Base-by-base conservation (phyloP, 2,329 filamentous ascomycete species). In the Penicillium sp. region DNA sequence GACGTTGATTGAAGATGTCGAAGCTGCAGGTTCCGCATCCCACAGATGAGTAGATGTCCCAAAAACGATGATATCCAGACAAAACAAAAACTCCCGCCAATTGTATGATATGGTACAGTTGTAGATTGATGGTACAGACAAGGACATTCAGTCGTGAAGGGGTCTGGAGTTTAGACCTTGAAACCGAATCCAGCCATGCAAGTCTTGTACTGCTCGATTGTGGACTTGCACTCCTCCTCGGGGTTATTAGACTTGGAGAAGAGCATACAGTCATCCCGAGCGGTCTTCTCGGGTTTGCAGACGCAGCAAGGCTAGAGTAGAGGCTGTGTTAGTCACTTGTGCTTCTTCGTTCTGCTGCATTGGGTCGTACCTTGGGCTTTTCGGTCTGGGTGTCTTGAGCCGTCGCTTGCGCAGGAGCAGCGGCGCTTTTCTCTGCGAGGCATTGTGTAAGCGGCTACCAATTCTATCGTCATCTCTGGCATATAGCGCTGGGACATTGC, bases 221-320 rank as follows among this genome's bases (percentile, higher is more conserved):
- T 80, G 42, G 84, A 80, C 71, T 84, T 80, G 79, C 93, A 99
- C 64, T 95, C 90, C 63, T 88, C 81, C 10, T 64, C 58, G 33
- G 93, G 89, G 67, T 96, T 87, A 65, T 85, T 80, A 53, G 88
- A 80, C 55, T 82, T 90, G 48, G 89, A 95, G 77, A 97, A 96
- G 49, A 99, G 87, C 92, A 99, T 97, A 79, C 93, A 99, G 74
- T 99, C 91, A 75, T 99, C 93, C 56, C 93, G 89, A 61, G 81
- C 81, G 33, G 88, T 79, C 73, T 99, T 99, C 72, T 99, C 90
- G 37, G 93, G 83, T 69, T 91, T 96, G 82, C 93, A 99, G 27
- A 97, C 93, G 70, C 93, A 97, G 81, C 93, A 97, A 36, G 92
- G 92, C 89, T 96, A 46, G 34, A 41, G 27, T 11, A 30, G 44